Evolutionary conservation across 2,329 filamentous ascomycete genomes (phyloP), one percentile per base, ranked within the genome.

Genomic region (Scedosporium dehoogii): DNA sequence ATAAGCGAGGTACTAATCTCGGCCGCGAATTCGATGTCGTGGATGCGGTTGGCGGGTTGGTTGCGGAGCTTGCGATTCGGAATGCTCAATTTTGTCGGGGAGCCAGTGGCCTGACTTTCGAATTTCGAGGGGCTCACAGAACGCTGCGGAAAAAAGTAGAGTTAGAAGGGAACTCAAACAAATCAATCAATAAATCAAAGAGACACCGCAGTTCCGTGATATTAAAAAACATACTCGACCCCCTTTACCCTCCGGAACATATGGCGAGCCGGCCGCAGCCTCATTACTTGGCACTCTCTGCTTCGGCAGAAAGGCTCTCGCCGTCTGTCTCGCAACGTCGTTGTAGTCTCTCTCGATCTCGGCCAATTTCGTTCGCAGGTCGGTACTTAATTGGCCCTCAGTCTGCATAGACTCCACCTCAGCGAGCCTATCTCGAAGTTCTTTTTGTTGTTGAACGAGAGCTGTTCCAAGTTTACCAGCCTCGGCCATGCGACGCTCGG

Each of bases 1-100:
- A 99, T 87, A 60, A 99, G 81, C 1, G 92, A 96, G 5, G 91
- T 96, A 71, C 92, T 97, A 69, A 99, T 97, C 72, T 99, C 93
- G 59, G 94, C 92, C n/a, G 93, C 94, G 71, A 99, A 96, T 69
- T 97, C 92, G 71, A 99, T 96, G 70, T 99, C 94, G 72, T 97
- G 92, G 12, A 96, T 88, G 60, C 92, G 87, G 71, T 87, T 94
- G 9, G 89, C 85, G 2, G 91, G 90, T 71, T 97, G 93, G 68
- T 97, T 97, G 62, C 94, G 85, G 71, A 94, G 84, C 73, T 92
- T 94, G 67, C 93, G 85, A 68, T 90, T 93, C 1, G 92, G 92
- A 7, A 94, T 90, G 69, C 83, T 89, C 65, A 96, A 81, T 76
- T 97, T 99, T 53, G 90, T 92, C 2, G 93, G 93, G 25, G 93